Evolutionary conservation across 2,329 filamentous ascomycete genomes (phyloP), one percentile per base, ranked within the genome.

Genomic region (Exophiala bonariae): DNA sequence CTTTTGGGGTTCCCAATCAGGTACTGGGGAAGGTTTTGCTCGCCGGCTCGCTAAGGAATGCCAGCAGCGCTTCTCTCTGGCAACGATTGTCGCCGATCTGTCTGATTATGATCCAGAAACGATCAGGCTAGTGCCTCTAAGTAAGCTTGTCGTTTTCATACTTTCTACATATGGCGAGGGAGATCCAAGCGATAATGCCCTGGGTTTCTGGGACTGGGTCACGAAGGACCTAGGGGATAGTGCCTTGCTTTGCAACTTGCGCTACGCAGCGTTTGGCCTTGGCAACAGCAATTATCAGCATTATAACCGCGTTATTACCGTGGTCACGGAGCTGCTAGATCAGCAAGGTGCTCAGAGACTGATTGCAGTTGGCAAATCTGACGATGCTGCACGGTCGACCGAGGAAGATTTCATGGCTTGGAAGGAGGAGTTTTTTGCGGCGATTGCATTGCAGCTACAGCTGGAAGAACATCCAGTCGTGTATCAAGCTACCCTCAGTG

Each of bases 221-320:
- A 80, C 92, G 60, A 43, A 58, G 50, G 35, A 48, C 56, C 86
- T 91, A 11, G n/a, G n/a, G n/a, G n/a, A n/a, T n/a, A 85, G 89
- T 41, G 75, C 83, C 40, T 71, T 79, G 54, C 92, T 96, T 69
- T 84, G 83, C 9, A 45, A 45, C 19, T 55, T 81, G 85, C 64
- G 78, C 77, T 96, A 89, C 63, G 87, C 95, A 61, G 83, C 89
- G 44, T 96, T 96, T 61, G 91, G 91, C 56, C 81, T 96, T 31
- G 91, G 91, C 49, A 96, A 96, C 76, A 95, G 95, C 74, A 96
- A 91, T 23, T 96, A 96, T 68, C 90, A 96, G 66, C 90, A 96
- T 74, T 96, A 95, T 77, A 96, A 96, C 74, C 86, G 86, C 39
- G 92, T 96, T 82, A 87, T 96, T 48, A 87, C 90, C 68, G 87